Percentiles rank a stretch among this genome's conserved stretches.
Conservation (phyloP, 768 basidiomycete genomes). For the Boletus pseudopeckii region DNA sequence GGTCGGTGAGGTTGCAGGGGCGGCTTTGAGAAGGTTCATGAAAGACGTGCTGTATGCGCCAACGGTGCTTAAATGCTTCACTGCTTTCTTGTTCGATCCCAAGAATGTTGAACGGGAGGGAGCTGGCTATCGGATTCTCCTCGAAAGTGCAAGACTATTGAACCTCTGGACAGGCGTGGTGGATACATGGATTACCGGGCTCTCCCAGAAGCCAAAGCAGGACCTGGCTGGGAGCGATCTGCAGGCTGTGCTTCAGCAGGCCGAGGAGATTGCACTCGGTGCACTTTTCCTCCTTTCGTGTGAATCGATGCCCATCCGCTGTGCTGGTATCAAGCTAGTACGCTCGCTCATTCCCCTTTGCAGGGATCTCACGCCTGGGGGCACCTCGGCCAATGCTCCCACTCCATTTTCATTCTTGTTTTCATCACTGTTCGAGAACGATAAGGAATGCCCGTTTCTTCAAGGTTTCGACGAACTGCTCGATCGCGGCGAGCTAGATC, state of each 20-base stretch:
- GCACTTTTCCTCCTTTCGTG: conserved; percentile 72
- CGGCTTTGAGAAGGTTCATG: conserved; percentile 72
- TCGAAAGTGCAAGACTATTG: conserved; percentile 66
- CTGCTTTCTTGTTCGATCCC: conserved; percentile 72
- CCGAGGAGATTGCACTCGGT: conserved; percentile 66
- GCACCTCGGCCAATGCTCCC: conserved; percentile 25
- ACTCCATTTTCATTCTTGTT: conserved; percentile 36
- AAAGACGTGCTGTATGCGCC: conserved; percentile 52
- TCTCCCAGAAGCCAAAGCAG: conserved; percentile 38
- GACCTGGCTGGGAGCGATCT: conserved; percentile 41
- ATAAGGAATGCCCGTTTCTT: conserved; percentile 46
- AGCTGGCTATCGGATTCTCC: conserved; percentile 56
- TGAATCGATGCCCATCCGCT: conserved; percentile 46
- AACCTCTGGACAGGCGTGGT: conserved; percentile 73
- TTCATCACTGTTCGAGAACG: conserved; percentile 54
- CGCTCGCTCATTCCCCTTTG: conserved; percentile 53
- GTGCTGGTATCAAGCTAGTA: conserved; percentile 61
- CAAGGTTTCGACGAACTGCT: conserved; percentile 65
- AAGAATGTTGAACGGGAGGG: conserved; percentile 58
- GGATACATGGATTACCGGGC: conserved; percentile 59
- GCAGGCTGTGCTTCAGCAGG: conserved; percentile 41
- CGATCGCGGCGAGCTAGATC: conserved; percentile 54
- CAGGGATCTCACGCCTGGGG: conserved; percentile 40
- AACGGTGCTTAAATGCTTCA: conserved; percentile 60
- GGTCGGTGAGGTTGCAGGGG: conserved; percentile 64